Conservation (phyloP, 2,329 filamentous ascomycete species). For the Dothideomycetes sp. region DNA sequence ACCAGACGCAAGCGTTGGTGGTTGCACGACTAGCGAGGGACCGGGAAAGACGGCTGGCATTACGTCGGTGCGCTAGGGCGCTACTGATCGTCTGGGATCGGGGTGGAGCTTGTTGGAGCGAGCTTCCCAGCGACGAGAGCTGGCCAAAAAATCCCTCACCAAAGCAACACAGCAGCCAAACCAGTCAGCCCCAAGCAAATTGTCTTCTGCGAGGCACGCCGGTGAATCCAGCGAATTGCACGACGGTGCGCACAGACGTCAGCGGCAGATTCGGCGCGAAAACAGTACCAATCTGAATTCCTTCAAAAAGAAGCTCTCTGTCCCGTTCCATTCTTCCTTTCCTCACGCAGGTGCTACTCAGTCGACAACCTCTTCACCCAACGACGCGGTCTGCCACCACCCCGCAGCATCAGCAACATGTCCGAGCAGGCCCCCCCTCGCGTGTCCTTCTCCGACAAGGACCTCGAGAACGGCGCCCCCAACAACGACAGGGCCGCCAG, state of each 20-base stretch:
- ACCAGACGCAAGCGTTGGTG: constrained; percentile 1
- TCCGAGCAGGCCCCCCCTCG: constrained; percentile 19
- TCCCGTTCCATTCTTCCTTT: constrained; percentile 6
- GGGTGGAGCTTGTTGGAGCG: constrained; percentile 9
- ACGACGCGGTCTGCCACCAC: background rate
- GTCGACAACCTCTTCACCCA: constrained; percentile 2
- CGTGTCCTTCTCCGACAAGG: constrained; percentile 28
- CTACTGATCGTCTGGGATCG: constrained; percentile 6
- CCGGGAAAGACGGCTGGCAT: constrained; percentile 9
- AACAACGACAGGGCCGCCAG: constrained; percentile 19
- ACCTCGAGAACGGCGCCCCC: constrained; percentile 24
- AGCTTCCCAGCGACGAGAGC: constrained; percentile 1
- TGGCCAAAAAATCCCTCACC: constrained; percentile 9
- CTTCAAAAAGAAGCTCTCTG: constrained; percentile 8
- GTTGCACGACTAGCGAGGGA: constrained; percentile 7
- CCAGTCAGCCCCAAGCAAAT: constrained; percentile 6
- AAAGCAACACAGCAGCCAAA: constrained; percentile 6
- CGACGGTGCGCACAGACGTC: constrained; percentile 6
- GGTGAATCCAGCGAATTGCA: constrained; percentile 7
- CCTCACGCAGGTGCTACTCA: constrained; percentile 8
- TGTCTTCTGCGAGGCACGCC: constrained; percentile 8
- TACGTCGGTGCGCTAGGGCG: constrained; percentile 8
- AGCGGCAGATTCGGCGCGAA: constrained; percentile 9
- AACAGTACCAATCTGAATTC: constrained; percentile 4
- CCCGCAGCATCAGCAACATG: constrained; percentile 17